Evolutionary conservation across 805 yeast species (phyloP).

Genomic region (Wickerhamiella australiensis): DNA sequence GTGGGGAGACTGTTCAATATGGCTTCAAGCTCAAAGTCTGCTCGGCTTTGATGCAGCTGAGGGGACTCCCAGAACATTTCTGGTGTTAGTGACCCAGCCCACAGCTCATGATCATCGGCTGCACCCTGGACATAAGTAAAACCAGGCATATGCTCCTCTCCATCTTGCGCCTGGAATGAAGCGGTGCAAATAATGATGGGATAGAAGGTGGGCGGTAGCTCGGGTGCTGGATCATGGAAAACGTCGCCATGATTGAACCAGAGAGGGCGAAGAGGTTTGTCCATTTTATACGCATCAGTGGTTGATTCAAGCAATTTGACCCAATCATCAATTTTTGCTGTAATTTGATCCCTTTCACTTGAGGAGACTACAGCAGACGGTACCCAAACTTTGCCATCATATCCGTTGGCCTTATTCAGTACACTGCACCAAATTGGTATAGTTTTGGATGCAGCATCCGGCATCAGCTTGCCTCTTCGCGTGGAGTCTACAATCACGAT

Average conservation of each 20-base stretch:
- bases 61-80: slow-evolving; percentile 43
- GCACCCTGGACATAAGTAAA: slow-evolving; percentile 78
- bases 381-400: slow-evolving; percentile 31
- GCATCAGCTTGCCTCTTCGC: slow-evolving; percentile 69
- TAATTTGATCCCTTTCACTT: slow-evolving; percentile 46
- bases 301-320: slow-evolving; percentile 35
- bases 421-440: slow-evolving; percentile 89
- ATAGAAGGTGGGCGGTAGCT: slow-evolving; percentile 28
- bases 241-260: slow-evolving; percentile 54
- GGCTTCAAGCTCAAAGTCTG: slow-evolving; percentile 27
- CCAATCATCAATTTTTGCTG: slow-evolving; percentile 37
- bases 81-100: slow-evolving; percentile 53
- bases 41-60: slow-evolving; percentile 25
- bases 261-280: slow-evolving; percentile 47
- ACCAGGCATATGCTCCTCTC: slow-evolving; percentile 36
- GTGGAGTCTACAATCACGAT: slow-evolving; percentile 69
- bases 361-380: slow-evolving; percentile 45
- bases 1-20: too few relatives aligned
- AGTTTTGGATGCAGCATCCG: slow-evolving; percentile 79
- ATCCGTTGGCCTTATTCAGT: slow-evolving; percentile 43
- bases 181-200: slow-evolving; percentile 49
- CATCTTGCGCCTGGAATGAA: slow-evolving; percentile 50
- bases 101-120: slow-evolving; percentile 85
- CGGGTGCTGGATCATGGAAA: slow-evolving; percentile 30
- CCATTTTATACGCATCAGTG: slow-evolving; percentile 30